Evolutionary conservation across 768 basidiomycete species (phyloP).

Genomic region (Lentinula sp.): DNA sequence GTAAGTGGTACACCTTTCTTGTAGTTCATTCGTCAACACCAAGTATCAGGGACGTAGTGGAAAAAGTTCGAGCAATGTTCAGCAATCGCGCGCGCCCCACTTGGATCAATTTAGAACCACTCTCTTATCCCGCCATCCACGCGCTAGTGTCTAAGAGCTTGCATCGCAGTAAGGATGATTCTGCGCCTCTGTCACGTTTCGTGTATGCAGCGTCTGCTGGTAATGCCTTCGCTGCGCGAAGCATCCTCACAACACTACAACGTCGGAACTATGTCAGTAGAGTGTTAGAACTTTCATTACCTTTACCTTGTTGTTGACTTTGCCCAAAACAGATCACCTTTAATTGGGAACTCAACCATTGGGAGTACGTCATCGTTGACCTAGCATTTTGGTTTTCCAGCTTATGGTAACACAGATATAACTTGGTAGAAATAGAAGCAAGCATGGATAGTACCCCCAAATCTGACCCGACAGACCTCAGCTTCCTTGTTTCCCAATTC

Average conservation of each 20-base stretch:
- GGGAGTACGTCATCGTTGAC: conserved; percentile 42
- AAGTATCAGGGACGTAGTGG: conserved; percentile 33
- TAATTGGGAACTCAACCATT: conserved; percentile 57
- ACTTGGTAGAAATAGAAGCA: conserved; percentile 51
- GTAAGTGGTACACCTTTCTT: conserved; percentile 25
- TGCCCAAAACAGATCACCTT: conserved; percentile 47
- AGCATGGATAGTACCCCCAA: conserved; percentile 45
- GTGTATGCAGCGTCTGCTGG: conserved; percentile 55
- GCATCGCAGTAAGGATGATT: conserved; percentile 52
- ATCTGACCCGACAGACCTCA: conserved; percentile 56
- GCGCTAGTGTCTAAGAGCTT: conserved; percentile 58
- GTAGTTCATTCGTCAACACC: not conserved
- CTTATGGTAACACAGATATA: conserved; percentile 30
- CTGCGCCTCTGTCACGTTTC: conserved; percentile 45
- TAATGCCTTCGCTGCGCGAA: conserved; percentile 66
- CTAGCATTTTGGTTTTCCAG: not conserved
- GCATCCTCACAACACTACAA: conserved; percentile 56
- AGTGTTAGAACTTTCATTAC: not conserved
- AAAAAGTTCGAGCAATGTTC: conserved; percentile 53
- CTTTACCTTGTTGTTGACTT: not conserved
- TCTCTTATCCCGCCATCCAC: conserved; percentile 50
- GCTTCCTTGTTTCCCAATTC: conserved; percentile 54
- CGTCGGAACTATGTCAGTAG: conserved; percentile 52
- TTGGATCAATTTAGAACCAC: conserved; percentile 62
- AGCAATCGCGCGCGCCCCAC: conserved; percentile 49